phyloP scores from a whole-genome alignment of 129 eudicot species.

The Flaveria ramosissima region DNA sequence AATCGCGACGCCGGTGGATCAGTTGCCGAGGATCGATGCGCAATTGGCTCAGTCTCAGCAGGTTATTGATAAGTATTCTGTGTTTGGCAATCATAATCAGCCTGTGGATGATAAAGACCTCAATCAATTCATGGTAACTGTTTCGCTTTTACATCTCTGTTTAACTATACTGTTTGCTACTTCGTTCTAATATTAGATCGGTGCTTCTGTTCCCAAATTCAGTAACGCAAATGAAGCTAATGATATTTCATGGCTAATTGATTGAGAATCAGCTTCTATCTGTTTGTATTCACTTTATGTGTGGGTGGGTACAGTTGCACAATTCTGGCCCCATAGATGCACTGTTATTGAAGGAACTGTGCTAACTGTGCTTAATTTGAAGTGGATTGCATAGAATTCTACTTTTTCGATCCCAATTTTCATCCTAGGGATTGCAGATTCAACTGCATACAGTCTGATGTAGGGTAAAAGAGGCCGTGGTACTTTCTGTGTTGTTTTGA shows the following conservation, averaged over 20 bases:
- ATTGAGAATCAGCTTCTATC: too few relatives aligned
- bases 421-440: conserved; percentile 10
- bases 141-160: conserved; percentile 7
- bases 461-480: conserved; percentile 13
- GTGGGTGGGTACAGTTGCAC: too few relatives aligned
- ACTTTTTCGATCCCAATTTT: conserved; percentile 3
- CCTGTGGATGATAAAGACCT: conserved; percentile 81
- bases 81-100: conserved; percentile 47
- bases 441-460: conserved; percentile 18
- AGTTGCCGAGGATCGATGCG: conserved; percentile 83
- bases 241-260: too few relatives aligned
- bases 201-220: too few relatives aligned
- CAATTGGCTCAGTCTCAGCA: conserved; percentile 77
- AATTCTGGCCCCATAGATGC: background rate
- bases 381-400: background rate
- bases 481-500: conserved; percentile 23
- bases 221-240: too few relatives aligned
- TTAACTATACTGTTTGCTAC: background rate
- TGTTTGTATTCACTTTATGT: too few relatives aligned
- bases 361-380: conserved; percentile 20
- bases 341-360: conserved; percentile 15
- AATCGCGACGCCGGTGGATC: conserved; percentile 92
- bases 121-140: conserved; percentile 79
- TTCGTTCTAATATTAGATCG: background rate
- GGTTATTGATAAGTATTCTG: conserved; percentile 67